These are phyloP conservation scores for Xanthoconium purpureum DNA, from an alignment of 768 basidiomycete species.

Conservation along the genomic window DNA sequence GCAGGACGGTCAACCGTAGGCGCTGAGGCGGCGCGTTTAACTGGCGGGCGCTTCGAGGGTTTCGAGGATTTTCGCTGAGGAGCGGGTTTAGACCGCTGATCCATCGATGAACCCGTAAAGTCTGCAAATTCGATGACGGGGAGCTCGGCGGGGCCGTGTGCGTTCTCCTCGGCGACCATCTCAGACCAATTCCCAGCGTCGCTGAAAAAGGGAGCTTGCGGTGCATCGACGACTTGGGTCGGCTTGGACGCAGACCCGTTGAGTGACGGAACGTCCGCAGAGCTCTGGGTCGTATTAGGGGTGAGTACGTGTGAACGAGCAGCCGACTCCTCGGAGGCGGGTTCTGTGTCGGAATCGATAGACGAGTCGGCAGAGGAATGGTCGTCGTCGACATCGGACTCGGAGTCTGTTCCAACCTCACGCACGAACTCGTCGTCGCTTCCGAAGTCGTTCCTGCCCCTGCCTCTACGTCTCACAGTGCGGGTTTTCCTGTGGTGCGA, in stretches of 20 bases:
- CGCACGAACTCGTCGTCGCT: constrained; percentile 80
- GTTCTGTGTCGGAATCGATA: constrained; percentile 71
- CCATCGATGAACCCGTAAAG: constrained; percentile 34
- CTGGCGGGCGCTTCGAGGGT: constrained; percentile 35
- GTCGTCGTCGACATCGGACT: constrained; percentile 53
- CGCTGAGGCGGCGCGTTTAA: constrained; percentile 34
- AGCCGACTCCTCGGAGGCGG: constrained; percentile 59
- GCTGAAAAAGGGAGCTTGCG: constrained; percentile 50
- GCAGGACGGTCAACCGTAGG: constrained; percentile 29
- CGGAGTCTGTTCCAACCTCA: constrained; percentile 69
- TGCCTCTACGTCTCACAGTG: constrained; percentile 58
- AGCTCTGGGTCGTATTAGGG: constrained; percentile 66
- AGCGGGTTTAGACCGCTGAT: constrained; percentile 32
- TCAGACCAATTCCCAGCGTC: constrained; percentile 69
- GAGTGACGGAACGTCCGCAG: constrained; percentile 38
- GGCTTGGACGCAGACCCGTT: constrained; percentile 24
- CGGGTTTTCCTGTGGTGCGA: constrained; percentile 42
- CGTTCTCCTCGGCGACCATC: constrained; percentile 74
- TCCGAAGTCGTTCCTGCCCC: constrained; percentile 54
- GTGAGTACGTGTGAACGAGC: constrained; percentile 55
- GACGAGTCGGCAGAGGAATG: constrained; percentile 56
- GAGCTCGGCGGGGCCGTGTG: constrained; percentile 61
- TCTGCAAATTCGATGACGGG: constrained; percentile 83
- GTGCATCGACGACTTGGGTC: constrained; percentile 30
- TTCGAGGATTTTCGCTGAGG: constrained; percentile 44